These are phyloP conservation scores for Ramaria sp. DNA, from an alignment of 768 basidiomycete species.

Conservation along the genomic window DNA sequence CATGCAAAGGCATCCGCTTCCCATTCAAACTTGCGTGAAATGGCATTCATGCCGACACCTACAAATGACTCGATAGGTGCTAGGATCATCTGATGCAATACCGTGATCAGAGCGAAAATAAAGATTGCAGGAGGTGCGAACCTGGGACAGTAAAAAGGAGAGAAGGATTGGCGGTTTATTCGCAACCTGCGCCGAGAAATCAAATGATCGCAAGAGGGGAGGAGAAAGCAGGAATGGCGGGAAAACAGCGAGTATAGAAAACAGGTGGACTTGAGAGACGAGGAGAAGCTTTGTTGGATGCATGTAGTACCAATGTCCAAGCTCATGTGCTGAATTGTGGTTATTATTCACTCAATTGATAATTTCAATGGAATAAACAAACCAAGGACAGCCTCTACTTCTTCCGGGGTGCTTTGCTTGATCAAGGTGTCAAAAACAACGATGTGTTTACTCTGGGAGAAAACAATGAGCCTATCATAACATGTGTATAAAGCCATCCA, in stretches of 20 bases:
- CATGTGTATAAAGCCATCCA: not conserved
- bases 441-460: conserved; percentile 72
- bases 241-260: conserved; percentile 77
- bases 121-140: conserved; percentile 12
- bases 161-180: conserved; percentile 69
- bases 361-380: conserved; percentile 10
- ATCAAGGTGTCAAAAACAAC: conserved; percentile 97
- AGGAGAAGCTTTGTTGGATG: conserved; percentile 86
- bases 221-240: conserved; percentile 82
- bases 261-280: conserved; percentile 80
- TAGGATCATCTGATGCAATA: conserved; percentile 53
- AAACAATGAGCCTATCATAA: not conserved
- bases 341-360: not conserved
- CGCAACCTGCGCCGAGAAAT: conserved; percentile 58
- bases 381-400: conserved; percentile 93
- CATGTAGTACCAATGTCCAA: conserved; percentile 91
- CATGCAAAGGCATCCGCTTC: conserved; percentile 85
- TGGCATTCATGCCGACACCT: conserved; percentile 63
- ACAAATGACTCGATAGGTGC: conserved; percentile 71
- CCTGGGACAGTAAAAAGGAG: conserved; percentile 82
- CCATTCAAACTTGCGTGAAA: conserved; percentile 85
- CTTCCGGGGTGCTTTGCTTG: conserved; percentile 78
- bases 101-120: not conserved
- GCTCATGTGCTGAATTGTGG: conserved; percentile 62
- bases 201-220: conserved; percentile 70